Percentiles rank a stretch among this genome's conserved stretches.
These are phyloP conservation scores for Paraurostyla sp. DNA, from an alignment of 73 alveolate genomes.

Conservation along the genomic window DNA sequence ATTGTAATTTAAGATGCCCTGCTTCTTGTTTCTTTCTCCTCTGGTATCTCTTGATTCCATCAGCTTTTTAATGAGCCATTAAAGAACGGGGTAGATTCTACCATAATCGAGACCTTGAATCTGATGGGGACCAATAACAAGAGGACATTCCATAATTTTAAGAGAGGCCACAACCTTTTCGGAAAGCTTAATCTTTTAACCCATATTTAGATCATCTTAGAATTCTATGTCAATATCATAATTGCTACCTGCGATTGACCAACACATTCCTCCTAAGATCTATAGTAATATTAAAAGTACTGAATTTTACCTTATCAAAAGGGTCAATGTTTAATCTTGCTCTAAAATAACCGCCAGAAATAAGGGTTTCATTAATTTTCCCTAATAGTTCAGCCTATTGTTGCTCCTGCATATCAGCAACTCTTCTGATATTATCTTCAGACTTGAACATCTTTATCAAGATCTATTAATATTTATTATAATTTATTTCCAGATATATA, in stretches of 20 bases:
- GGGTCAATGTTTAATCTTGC: conserved; percentile 93
- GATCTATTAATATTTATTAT: conserved; percentile 2
- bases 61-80: conserved; percentile 96
- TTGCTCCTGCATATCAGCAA: conserved; percentile 66
- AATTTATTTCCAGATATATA: not conserved
- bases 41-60: conserved; percentile 93
- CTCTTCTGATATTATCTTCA: conserved; percentile 13
- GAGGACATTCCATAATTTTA: conserved; percentile 93
- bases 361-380: conserved; percentile 86
- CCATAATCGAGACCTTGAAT: conserved; percentile 95
- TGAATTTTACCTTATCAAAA: conserved; percentile 86
- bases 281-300: not conserved
- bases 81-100: conserved; percentile 88
- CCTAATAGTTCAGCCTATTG: conserved; percentile 56
- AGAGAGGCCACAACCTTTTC: conserved; percentile 93
- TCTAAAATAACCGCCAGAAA: conserved; percentile 96
- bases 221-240: conserved; percentile 95
- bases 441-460: conserved; percentile 41
- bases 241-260: conserved; percentile 95
- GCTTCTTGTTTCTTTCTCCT: conserved; percentile 90
- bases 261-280: conserved; percentile 96
- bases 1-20: conserved; percentile 72
- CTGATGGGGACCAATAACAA: conserved; percentile 89
- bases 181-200: conserved; percentile 93
- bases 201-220: conserved; percentile 94